A percentile compares a stretch with the other conserved stretches of the same genome.
Evolutionary conservation across 106 monocot species (phyloP).

Genomic region (Chionographis japonica): DNA sequence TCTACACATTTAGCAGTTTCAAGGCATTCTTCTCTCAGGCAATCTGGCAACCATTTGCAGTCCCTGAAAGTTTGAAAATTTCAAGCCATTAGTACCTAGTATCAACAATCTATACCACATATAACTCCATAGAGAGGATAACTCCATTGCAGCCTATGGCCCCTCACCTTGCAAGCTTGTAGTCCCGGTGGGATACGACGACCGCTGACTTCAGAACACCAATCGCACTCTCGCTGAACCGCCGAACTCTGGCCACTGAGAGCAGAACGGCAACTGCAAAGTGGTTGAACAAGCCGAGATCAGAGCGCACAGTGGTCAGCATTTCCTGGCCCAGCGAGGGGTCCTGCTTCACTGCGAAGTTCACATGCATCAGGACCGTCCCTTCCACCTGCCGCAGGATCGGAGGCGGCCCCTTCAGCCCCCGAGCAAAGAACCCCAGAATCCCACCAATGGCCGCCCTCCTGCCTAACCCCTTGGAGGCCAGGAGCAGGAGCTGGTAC

Average conservation of each 20-base stretch:
- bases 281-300: conserved; percentile 48
- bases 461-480: conserved; percentile 51
- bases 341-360: conserved; percentile 96
- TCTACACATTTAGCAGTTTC: conserved; percentile 47
- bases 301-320: conserved; percentile 30
- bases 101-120: neutral
- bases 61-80: conserved; percentile 37
- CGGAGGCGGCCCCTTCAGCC: conserved; percentile 35
- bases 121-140: neutral
- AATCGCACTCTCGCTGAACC: conserved; percentile 58
- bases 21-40: conserved; percentile 54
- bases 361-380: conserved; percentile 86
- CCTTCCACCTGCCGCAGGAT: conserved; percentile 79
- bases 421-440: conserved; percentile 54
- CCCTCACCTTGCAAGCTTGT: conserved; percentile 51
- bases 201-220: conserved; percentile 40
- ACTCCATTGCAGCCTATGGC: neutral
- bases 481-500: conserved; percentile 79
- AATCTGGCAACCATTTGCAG: conserved; percentile 75
- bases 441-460: conserved; percentile 49
- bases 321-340: conserved; percentile 63
- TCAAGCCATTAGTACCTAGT: neutral
- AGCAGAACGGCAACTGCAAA: conserved; percentile 67
- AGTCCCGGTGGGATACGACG: conserved; percentile 35
- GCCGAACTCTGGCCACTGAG: conserved; percentile 62